Evolutionary conservation across 2,329 filamentous ascomycete genomes (phyloP).

Genomic region (Microcera coccophila): DNA sequence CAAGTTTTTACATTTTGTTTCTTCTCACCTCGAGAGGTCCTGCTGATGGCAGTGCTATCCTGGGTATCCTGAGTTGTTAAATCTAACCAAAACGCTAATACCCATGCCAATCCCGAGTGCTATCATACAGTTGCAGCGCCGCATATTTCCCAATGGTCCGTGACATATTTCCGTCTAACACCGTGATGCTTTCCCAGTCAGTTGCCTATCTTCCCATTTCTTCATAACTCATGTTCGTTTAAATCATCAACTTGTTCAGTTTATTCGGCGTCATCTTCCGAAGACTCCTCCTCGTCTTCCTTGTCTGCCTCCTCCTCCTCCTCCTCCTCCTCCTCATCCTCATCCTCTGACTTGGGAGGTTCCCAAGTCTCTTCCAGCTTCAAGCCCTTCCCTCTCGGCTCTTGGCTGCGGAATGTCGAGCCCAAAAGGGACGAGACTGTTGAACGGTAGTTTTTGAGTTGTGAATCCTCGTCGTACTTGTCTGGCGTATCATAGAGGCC

Average conservation of each 20-base stretch:
- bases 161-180: not conserved
- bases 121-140: not conserved
- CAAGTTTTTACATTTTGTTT: no score
- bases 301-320: slow-evolving; percentile 39
- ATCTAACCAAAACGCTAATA: not conserved
- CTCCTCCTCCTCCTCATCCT: slow-evolving; percentile 48
- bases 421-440: slow-evolving; percentile 54
- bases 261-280: not conserved
- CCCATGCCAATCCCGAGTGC: not conserved
- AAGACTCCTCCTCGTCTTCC: slow-evolving; percentile 24
- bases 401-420: slow-evolving; percentile 41
- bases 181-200: not conserved
- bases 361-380: slow-evolving; percentile 80
- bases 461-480: slow-evolving; percentile 46
- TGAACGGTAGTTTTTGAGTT: slow-evolving; percentile 52
- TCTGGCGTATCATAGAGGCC: slow-evolving; percentile 74
- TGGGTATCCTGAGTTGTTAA: not conserved
- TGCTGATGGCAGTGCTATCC: not conserved
- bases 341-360: slow-evolving; percentile 61
- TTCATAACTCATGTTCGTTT: not conserved
- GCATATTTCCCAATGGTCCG: not conserved
- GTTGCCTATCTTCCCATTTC: not conserved
- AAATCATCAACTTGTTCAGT: not conserved
- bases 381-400: slow-evolving; percentile 64
- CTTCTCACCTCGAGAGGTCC: no score